Base-by-base conservation (phyloP, 768 basidiomycete species). In the Rhodotorula toruloides region DNA sequence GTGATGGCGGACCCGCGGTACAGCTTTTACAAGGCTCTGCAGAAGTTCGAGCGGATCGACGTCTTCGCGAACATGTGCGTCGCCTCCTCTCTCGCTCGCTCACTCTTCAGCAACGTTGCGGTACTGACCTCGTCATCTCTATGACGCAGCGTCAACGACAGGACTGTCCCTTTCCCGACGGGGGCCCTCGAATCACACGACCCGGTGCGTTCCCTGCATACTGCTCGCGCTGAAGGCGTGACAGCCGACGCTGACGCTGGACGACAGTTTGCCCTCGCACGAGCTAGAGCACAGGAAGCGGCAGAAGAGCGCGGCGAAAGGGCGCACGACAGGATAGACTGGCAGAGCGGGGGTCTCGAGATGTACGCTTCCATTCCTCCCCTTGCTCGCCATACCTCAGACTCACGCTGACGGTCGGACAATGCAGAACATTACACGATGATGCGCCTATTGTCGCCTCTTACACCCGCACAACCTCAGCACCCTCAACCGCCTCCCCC, bases 51-150 rank as follows among this genome's bases (percentile, higher is more conserved):
- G 43, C 82, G 85, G 54, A 81, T 90, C 55, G 79, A 84, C 55
- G 83, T 93, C 58, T 93, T 89, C 68, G 91, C 89, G 4, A 92
- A 91, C 77, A 82, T 85, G 84, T 87, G 67, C 72, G 86, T 46
- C 8, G 13, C 8, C 19, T 8, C 10, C 79, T 53, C 31, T 52
- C 16, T 25, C 4, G 34, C 7, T 46, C 32, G 57, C 61, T 42
- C 32, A 32, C 47, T 42, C 34, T 7, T 10, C 7, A 4, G 12
- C 29, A 21, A 32, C 10, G 19, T 29, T 50, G 27, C 68, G 27
- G 57, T 4, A n/a, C 17, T 43, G 31, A 27, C 14, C 16, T 19
- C 39, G 12, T n/a, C 25, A 10, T 29, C n/a, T n/a, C n/a, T n/a
- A 25, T 25, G 21, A 8, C 13, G 21, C 46, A 73, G 72, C 19